A percentile compares a stretch with the other conserved stretches of the same genome.
phyloP scores from a whole-genome alignment of 495 filamentous ascomycete genomes.

The Talaromyces trachyspermus region DNA sequence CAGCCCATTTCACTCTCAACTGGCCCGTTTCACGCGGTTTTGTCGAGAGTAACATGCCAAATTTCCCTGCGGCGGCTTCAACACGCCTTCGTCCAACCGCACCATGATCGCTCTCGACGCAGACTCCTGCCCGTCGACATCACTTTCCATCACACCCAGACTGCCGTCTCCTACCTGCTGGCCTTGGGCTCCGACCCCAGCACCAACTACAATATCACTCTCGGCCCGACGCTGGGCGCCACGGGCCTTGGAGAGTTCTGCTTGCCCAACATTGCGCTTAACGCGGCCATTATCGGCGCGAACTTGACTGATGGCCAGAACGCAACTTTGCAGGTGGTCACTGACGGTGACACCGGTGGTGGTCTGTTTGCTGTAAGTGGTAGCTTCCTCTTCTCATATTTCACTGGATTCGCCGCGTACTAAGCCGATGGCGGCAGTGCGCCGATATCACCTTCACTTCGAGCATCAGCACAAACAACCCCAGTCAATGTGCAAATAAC shows the following conservation, averaged over 20 bases:
- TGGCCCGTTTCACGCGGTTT: conserved; percentile 51
- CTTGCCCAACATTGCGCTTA: conserved; percentile 36
- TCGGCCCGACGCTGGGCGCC: conserved; percentile 41
- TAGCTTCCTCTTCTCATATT: not conserved
- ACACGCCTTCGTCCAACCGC: conserved; percentile 41
- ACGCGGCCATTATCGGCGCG: conserved; percentile 24
- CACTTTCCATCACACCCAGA: conserved; percentile 47
- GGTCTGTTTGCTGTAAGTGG: conserved; percentile 48
- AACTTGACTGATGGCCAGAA: conserved; percentile 43
- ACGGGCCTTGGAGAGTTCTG: conserved; percentile 52
- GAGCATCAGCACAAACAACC: conserved; percentile 16
- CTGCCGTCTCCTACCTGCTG: conserved; percentile 49
- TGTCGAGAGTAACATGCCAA: conserved; percentile 38
- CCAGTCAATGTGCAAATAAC: conserved; percentile 43
- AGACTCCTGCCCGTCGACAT: conserved; percentile 45
- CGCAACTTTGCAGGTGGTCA: conserved; percentile 59
- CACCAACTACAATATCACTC: conserved; percentile 46
- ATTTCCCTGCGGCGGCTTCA: conserved; percentile 53
- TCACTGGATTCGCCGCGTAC: not conserved
- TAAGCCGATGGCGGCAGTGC: conserved; percentile 33
- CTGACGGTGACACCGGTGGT: conserved; percentile 41
- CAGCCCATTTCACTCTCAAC: conserved; percentile 54
- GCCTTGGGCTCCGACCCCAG: conserved; percentile 45
- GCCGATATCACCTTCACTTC: conserved; percentile 53
- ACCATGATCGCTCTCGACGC: conserved; percentile 41